phyloP scores from a whole-genome alignment of 768 basidiomycete genomes.

The Candolleomyces aberdarensis region DNA sequence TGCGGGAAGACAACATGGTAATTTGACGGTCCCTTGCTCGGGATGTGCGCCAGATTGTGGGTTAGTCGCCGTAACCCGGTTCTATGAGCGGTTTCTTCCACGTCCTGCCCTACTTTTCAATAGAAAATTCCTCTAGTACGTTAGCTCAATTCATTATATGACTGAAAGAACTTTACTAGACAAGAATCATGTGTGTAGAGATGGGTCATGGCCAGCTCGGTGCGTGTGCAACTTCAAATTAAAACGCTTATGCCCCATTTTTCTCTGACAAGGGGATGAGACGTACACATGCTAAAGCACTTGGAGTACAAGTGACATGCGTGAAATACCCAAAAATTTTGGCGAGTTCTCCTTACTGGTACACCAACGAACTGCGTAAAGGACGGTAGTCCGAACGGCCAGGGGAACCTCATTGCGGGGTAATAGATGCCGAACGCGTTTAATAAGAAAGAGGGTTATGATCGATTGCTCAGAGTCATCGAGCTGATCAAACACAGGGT shows the following conservation, averaged over 20 bases:
- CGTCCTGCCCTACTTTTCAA: no score
- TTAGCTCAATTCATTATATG: no score
- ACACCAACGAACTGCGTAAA: not conserved
- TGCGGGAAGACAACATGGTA: not conserved
- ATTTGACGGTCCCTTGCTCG: not conserved
- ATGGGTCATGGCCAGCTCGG: no score
- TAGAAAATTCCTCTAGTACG: no score
- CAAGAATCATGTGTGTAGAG: no score
- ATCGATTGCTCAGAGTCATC: not conserved
- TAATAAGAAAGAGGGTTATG: slow-evolving; percentile 1
- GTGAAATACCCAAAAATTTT: not conserved
- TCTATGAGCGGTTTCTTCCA: not conserved
- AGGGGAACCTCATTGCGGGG: not conserved
- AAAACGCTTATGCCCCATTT: no score
- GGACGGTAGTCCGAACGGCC: not conserved
- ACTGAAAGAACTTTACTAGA: no score
- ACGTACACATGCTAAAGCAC: not conserved
- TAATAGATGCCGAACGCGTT: not conserved
- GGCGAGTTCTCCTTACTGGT: not conserved
- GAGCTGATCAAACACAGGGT: not conserved
- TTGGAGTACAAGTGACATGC: not conserved
- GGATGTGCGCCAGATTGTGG: not conserved
- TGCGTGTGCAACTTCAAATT: no score
- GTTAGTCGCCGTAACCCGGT: not conserved
- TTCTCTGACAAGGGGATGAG: not conserved